Base-by-base conservation (phyloP, 2,329 filamentous ascomycete genomes). In the Colletotrichum godetiae region DNA sequence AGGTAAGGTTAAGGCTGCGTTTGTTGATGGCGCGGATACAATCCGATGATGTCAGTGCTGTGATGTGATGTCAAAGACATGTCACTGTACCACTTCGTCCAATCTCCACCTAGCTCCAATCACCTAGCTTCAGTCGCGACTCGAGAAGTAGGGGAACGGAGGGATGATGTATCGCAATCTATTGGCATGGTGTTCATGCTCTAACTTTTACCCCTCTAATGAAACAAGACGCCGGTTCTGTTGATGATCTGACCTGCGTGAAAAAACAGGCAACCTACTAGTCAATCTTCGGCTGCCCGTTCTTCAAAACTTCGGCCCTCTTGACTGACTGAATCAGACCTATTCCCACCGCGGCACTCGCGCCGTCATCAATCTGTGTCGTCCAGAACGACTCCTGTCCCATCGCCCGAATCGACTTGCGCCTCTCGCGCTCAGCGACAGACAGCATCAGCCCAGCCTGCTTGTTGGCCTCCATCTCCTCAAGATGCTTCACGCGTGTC, bases 401-500 rank as follows among this genome's bases (percentile, higher is more conserved):
- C 27, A 77, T 77, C 0, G 79, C 78, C 5, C 83, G 74, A 1
- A 83, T 78, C 1, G 80, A 85, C 74, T 82, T 83, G 33, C 84
- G 79, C 4, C 84, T 78, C 73, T 84, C 81, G 12, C 81, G 76
- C 76, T 84, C 82, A 0, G 80, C 82, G 1, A 81, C 79, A 1
- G 76, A 80, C 0, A 85, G 77, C 0, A 78, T 77, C 0, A 82
- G 68, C 2, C 80, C 81, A 4, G 78, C 78, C 15, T 79, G 78
- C 75, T 80, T 83, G 67, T 80, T 80, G 3, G 80, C 80, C 69
- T 86, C 84, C 33, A 86, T 80, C 68, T 85, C 80, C 15, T 86
- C 81, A 5, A 86, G 77, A 57, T 84, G 78, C 22, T 78, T 76
- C 2, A 82, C 78, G 0, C 85, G 81, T 6, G 78, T 76, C 0